Base-by-base conservation (phyloP, 2,329 filamentous ascomycete species). In the Aspergillus uvarum region DNA sequence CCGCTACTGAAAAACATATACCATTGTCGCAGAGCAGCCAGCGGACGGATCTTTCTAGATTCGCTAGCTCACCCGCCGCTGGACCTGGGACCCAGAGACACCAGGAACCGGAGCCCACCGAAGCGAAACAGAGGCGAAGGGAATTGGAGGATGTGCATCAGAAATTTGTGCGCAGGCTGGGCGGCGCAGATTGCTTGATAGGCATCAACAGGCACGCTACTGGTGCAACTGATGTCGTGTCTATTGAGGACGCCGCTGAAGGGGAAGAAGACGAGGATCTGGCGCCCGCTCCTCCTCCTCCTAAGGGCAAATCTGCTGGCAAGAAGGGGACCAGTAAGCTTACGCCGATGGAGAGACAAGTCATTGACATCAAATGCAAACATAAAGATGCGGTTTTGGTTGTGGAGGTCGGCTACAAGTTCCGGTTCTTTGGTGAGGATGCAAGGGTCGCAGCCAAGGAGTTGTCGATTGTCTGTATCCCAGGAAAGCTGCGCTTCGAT, bases 321-420 rank as follows among this genome's bases (percentile, higher is more conserved):
- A 96, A 91, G 77, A 96, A 92, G 72, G 85, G 86, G 62, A 85
- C 76, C n/a, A 88, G 86, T 57, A 97, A 97, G 73, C 84, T 99
- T 61, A 99, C 95, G 0, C 95, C 95, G 0, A 90, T 99, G 87
- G 93, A 98, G 74, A 85, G 90, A 47, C 95, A 98, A 70, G 90
- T 96, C 59, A 83, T 99, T 5, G 93, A 96, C 19, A 96, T 99
- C 75, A 99, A 99, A 79, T 84, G 87, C 61, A 91, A 94, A 67
- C 88, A 98, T 72, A 84, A 92, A 79, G 95, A 98, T 72, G 95
- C 94, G 0, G 70, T 99, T 21, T 82, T 99, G 32, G 90, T 98
- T 12, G 88, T 98, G 55, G 94, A 99, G 74, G 95, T 98, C 8
- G 95, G 95, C 54, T 99, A 99, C 79, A 99, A 99, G 74, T 99